Evolutionary conservation across 306 rosid species (phyloP).

Genomic region (Quercus glauca): DNA sequence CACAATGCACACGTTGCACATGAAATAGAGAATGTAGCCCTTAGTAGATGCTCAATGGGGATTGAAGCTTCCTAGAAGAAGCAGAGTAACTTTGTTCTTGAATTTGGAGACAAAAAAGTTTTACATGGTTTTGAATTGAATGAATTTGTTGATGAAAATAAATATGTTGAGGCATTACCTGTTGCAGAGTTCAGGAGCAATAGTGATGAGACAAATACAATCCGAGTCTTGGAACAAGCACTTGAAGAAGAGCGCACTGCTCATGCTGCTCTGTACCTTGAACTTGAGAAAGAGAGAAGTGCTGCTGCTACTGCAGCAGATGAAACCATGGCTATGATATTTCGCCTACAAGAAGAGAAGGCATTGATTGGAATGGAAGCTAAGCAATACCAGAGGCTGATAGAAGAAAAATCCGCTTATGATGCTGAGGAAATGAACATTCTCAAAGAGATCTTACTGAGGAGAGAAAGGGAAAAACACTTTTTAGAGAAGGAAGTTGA

Average conservation of each 20-base stretch:
- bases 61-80: too few species aligned
- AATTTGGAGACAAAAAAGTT: not conserved
- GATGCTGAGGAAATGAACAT: constrained; percentile 59
- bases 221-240: constrained; percentile 37
- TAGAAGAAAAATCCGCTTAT: constrained; percentile 42
- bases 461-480: constrained; percentile 55
- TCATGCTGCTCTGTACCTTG: constrained; percentile 35
- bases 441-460: constrained; percentile 50
- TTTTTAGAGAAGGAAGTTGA: constrained; percentile 48
- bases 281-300: constrained; percentile 60
- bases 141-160: constrained; percentile 17
- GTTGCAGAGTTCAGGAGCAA: constrained; percentile 20
- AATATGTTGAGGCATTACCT: not conserved
- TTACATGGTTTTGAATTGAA: constrained; percentile 4
- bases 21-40: too few species aligned
- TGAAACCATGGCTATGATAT: constrained; percentile 61
- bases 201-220: constrained; percentile 25
- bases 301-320: constrained; percentile 52
- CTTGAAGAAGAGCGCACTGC: constrained; percentile 44
- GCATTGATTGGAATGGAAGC: constrained; percentile 55
- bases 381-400: constrained; percentile 52
- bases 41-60: too few species aligned
- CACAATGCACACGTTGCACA: too few species aligned
- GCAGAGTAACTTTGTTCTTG: too few species aligned
- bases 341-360: constrained; percentile 56